phyloP scores from a whole-genome alignment of 2,329 filamentous ascomycete genomes.

The Pestalotiopsis sp. region DNA sequence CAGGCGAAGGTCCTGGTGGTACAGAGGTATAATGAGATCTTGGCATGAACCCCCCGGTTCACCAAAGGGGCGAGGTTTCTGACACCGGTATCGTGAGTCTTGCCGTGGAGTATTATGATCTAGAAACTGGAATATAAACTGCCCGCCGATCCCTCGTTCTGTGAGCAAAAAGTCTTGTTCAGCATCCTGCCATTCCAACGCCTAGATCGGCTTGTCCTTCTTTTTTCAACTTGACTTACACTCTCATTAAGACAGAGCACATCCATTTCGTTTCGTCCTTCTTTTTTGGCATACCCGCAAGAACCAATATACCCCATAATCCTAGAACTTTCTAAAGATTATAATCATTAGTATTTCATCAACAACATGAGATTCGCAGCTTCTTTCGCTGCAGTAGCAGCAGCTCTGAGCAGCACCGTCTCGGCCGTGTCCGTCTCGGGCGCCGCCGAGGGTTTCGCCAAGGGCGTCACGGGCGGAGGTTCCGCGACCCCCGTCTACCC shows the following conservation, averaged over 20 bases:
- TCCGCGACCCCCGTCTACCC: conserved; percentile 56
- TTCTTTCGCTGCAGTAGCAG: conserved; percentile 13
- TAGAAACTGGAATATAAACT: not conserved
- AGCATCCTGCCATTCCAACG: not conserved
- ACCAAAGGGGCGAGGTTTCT: not conserved
- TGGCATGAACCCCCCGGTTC: not conserved
- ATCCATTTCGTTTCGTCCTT: conserved; percentile 6
- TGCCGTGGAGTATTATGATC: not conserved
- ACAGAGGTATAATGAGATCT: not conserved
- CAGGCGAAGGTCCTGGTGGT: not conserved
- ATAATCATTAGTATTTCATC: not conserved
- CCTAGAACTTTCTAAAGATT: not conserved
- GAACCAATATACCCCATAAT: not conserved
- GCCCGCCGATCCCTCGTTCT: not conserved
- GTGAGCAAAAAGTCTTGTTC: not conserved
- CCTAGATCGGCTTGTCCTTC: conserved; percentile 5
- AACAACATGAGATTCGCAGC: conserved; percentile 16
- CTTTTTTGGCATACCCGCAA: not conserved
- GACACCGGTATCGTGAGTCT: not conserved
- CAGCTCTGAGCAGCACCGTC: conserved; percentile 9
- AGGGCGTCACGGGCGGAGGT: conserved; percentile 63
- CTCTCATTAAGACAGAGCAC: not conserved
- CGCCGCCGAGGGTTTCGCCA: conserved; percentile 44
- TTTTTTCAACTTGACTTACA: not conserved
- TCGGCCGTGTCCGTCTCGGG: conserved; percentile 36